Conservation (phyloP, 306 rosid species). For the Rosa lucieae region DNA sequence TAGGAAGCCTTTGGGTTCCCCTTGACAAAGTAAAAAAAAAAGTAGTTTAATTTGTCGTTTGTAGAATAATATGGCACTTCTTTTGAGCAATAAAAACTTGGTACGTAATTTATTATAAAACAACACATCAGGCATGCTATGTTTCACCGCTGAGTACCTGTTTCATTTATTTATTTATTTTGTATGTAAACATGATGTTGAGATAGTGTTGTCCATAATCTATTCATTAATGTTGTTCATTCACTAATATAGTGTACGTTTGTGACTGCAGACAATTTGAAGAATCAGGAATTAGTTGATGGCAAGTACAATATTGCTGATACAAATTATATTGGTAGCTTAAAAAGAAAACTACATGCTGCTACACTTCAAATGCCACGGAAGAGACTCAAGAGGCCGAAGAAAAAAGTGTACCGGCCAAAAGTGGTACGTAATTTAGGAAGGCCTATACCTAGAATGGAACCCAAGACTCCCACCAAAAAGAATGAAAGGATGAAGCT, state of each 20-base stretch:
- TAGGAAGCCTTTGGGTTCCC: too few relatives aligned
- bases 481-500: background rate
- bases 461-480: background rate
- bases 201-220: background rate
- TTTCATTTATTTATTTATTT: background rate
- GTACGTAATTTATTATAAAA: too few relatives aligned
- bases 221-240: background rate
- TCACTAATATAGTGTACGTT: background rate
- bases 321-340: background rate
- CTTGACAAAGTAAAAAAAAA: too few relatives aligned
- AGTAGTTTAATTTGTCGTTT: too few relatives aligned
- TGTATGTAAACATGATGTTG: background rate
- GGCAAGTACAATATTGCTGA: background rate
- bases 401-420: conserved; percentile 37
- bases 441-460: conserved; percentile 8
- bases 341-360: conserved; percentile 13
- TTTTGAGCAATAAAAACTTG: too few relatives aligned
- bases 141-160: too few relatives aligned
- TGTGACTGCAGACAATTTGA: conserved; percentile 13
- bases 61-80: too few relatives aligned
- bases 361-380: background rate
- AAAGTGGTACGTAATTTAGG: conserved; percentile 26
- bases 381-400: background rate
- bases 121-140: too few relatives aligned
- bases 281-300: background rate